Evolutionary conservation across 2,329 filamentous ascomycete genomes (phyloP).

Genomic region (Claviceps pazoutovae): DNA sequence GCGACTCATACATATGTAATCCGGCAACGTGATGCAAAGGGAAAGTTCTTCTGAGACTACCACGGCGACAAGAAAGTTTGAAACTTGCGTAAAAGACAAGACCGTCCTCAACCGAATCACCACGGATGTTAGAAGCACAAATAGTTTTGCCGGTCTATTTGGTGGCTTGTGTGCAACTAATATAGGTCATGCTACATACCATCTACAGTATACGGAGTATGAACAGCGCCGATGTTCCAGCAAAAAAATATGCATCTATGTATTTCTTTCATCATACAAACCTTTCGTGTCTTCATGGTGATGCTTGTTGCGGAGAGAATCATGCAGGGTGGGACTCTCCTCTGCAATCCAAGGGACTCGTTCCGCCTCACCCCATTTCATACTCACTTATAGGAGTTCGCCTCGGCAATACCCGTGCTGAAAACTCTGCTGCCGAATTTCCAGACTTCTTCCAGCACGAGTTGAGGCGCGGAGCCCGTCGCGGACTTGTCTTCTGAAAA

Average conservation of each 20-base stretch:
- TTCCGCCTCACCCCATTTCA: background rate
- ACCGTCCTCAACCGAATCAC: background rate
- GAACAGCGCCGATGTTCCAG: no score
- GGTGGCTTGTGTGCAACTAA: background rate
- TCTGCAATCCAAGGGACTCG: background rate
- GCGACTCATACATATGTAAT: no score
- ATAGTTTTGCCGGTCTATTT: background rate
- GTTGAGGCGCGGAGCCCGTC: constrained; percentile 28
- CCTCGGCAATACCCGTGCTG: constrained; percentile 8
- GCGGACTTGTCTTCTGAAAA: constrained; percentile 35
- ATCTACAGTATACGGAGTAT: no score
- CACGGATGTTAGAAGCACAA: background rate
- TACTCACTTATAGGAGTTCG: background rate
- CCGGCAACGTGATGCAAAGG: background rate
- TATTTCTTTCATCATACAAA: no score
- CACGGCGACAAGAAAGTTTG: background rate
- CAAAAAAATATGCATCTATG: no score
- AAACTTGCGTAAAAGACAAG: no score
- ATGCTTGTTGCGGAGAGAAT: background rate
- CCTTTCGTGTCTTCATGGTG: background rate
- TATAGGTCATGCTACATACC: no score
- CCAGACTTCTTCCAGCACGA: constrained; percentile 65
- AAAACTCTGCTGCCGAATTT: constrained; percentile 53
- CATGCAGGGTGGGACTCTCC: background rate
- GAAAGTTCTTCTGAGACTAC: background rate